Base-by-base conservation (phyloP, 768 basidiomycete genomes). In the Termitomyces sp. region DNA sequence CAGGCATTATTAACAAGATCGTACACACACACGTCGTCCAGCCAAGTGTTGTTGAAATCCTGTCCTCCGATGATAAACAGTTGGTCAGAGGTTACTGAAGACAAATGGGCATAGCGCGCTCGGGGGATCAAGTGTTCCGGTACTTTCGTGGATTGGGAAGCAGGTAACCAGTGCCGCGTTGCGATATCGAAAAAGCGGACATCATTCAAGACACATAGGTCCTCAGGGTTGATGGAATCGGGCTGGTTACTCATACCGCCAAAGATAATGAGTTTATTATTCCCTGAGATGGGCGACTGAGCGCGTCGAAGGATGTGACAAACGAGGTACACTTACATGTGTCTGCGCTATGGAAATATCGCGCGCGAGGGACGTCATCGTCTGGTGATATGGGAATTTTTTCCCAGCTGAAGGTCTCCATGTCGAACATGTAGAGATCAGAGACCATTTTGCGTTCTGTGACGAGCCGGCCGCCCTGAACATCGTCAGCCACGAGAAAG, bases 341-440 rank as follows among this genome's bases (percentile, higher is more conserved):
- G 74, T 97, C 94, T 12, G 92, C 85, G 63, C 90, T 93, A 75
- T 99, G 97, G 71, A 99, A 99, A 72, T 99, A 99, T 46, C 97
- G 86, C 31, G 94, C 84, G 51, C 84, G 81, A 0, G 96, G 95
- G 10, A 87, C 76, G 53, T 87, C 82, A 66, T 91, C 89, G 59
- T 88, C 89, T 1, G 81, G 77, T 57, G 77, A 79, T 17, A 84
- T 79, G 1, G 76, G 73, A 9, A 95, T 70, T 69, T 80, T 86
- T 67, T 88, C 83, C 97, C 97, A 99, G 11, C 78, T 74, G 69
- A 91, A 88, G 2, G 88, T 86, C 58, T 86, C 79, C 65, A 98
- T 78, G 77, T 98, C 90, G 72, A 98, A 94, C 43, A 86, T 79
- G 76, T 94, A 98, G 67, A 99, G 83, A 76, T 96, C 93, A 42